Evolutionary conservation across 257 asterid species (phyloP), one percentile per base, ranked within the genome.

Genomic region (Fraxinus americana): DNA sequence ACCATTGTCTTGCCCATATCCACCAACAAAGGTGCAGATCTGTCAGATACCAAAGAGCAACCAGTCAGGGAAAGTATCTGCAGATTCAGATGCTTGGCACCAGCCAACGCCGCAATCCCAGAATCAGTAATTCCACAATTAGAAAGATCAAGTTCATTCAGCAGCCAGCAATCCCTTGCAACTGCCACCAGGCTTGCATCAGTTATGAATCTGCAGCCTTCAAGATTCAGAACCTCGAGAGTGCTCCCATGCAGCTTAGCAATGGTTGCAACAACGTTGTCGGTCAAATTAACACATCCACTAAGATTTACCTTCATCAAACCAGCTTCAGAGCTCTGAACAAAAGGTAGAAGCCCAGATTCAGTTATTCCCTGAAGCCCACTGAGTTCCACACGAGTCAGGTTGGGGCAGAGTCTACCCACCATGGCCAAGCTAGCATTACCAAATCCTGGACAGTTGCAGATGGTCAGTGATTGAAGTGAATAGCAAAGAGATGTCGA

Each of bases 401-500:
- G 77, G 4, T 86, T 88, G 10, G 97, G 91, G 91, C 97, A 96
- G 50, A 93, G 65, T 21, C 76, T 78, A 39, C 89, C 91, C 80
- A 92, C 77, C 79, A 89, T 66, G 77, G 79, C 81, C 82, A 96
- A 83, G 75, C 89, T 86, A 66, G 77, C 78, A 80, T 93, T 77
- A 21, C 93, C 94, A 7, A 93, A 80, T 61, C 98, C 97, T 0
- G 97, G 94, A 78, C 97, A 96, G 88, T 91, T 88, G 23, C 73
- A 82, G 71, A 96, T 75, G 38, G 93, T 78, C 89, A 96, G 72
- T 67, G 96, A 87, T 38, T 84, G 84, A 43, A 96, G 87, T 14
- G 99, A 89, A 27, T n/a, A 27, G 85, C 95, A 89, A 43, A 52
- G 73, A 14, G 91, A 72, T 17, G 85, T 38, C 57, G 78, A 79